Evolutionary conservation across 352 stramenopile species (phyloP).

Genomic region (Phytophthora syringae): DNA sequence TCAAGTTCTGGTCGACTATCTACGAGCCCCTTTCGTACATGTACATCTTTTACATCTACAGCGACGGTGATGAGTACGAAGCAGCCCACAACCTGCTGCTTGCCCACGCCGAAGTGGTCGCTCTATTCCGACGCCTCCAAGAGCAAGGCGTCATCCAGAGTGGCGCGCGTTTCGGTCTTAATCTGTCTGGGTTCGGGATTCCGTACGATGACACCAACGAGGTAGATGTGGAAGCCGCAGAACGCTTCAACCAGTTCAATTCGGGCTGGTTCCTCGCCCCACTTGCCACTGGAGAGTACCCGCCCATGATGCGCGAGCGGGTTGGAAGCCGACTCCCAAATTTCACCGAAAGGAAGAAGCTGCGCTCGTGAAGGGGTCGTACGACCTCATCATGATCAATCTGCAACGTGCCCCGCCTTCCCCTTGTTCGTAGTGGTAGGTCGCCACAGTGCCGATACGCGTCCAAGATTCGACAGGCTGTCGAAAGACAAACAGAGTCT

Average conservation of each 20-base stretch:
- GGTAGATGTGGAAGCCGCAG: slow-evolving; percentile 60
- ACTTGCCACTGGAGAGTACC: slow-evolving; percentile 92
- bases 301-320: slow-evolving; percentile 86
- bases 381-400: slow-evolving; percentile 96
- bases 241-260: slow-evolving; percentile 89
- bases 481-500: too few relatives aligned
- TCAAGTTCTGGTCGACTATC: slow-evolving; percentile 95
- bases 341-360: slow-evolving; percentile 88
- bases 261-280: slow-evolving; percentile 93
- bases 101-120: slow-evolving; percentile 88
- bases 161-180: slow-evolving; percentile 89
- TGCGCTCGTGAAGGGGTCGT: slow-evolving; percentile 76
- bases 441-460: too few relatives aligned
- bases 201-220: slow-evolving; percentile 74
- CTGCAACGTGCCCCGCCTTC: too few relatives aligned
- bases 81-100: slow-evolving; percentile 91
- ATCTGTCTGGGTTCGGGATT: slow-evolving; percentile 84
- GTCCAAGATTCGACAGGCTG: too few relatives aligned
- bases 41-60: slow-evolving; percentile 85
- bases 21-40: slow-evolving; percentile 93
- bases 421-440: too few relatives aligned
- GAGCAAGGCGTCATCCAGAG: slow-evolving; percentile 29
- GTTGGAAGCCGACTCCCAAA: slow-evolving; percentile 79
- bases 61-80: slow-evolving; percentile 48
- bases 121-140: slow-evolving; percentile 88